Evolutionary conservation across 2,329 filamentous ascomycete genomes (phyloP).

Genomic region (Aspergillus carbonarius): DNA sequence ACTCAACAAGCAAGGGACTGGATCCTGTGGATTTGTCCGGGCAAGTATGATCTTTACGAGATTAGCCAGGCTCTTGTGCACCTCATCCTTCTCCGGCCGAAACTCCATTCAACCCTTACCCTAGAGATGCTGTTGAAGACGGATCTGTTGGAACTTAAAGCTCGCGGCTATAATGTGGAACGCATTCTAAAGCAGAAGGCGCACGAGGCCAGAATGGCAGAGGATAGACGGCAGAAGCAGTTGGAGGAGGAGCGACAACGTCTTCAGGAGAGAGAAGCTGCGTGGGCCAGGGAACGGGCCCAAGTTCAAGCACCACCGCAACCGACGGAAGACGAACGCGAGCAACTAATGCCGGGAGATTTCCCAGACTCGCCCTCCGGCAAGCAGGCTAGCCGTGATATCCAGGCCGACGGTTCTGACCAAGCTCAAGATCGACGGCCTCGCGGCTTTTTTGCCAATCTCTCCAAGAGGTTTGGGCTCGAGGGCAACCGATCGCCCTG

Average conservation of each 20-base stretch:
- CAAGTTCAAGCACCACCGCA: conserved; percentile 23
- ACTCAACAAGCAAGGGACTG: conserved; percentile 58
- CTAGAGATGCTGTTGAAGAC: conserved; percentile 88
- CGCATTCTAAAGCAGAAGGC: conserved; percentile 86
- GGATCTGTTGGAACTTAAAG: conserved; percentile 75
- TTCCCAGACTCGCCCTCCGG: conserved; percentile 67
- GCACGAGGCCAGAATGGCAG: conserved; percentile 81
- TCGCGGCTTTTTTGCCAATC: conserved; percentile 64
- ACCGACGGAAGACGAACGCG: conserved; percentile 33
- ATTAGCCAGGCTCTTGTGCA: conserved; percentile 84
- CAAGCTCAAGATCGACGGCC: conserved; percentile 45
- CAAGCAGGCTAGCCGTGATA: conserved; percentile 20
- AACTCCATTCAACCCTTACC: conserved; percentile 84
- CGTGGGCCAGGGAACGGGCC: conserved; percentile 45
- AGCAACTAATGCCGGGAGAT: conserved; percentile 66
- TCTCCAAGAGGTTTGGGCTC: conserved; percentile 68
- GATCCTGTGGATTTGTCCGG: conserved; percentile 73
- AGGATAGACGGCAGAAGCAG: conserved; percentile 72
- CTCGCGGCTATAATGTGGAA: conserved; percentile 94
- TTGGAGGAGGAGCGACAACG: conserved; percentile 70
- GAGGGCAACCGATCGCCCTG: conserved; percentile 47
- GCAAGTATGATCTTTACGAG: conserved; percentile 80
- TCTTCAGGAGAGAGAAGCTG: conserved; percentile 60
- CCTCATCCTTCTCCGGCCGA: conserved; percentile 75
- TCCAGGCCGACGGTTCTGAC: conserved; percentile 23